Base-by-base conservation (phyloP, 768 basidiomycete species). In the Kwoniella dejecticola region DNA sequence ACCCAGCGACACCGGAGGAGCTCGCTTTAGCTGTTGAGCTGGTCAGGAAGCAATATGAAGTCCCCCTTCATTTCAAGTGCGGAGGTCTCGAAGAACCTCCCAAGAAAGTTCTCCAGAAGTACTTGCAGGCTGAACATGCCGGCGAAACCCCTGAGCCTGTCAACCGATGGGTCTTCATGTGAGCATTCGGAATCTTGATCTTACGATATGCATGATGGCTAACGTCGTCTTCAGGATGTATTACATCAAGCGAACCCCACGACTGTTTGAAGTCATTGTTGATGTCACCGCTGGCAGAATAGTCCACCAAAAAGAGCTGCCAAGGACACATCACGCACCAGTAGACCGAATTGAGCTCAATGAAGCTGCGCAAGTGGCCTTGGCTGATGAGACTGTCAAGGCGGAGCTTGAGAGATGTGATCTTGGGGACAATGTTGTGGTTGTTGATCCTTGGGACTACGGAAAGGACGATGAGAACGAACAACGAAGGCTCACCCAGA, bases 291-390 rank as follows among this genome's bases (percentile, higher is more conserved):
- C 13, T 17, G 24, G 29, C 21, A 48, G 31, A 19, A 42, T 44
- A 23, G 36, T 11, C 12, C 52, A 50, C 49, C 33, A 40, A 31
- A 60, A 50, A 38, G 33, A 48, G 27, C 44, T 31, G 13, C 38
- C 36, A 23, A 13, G 38, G 52, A 48, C 58, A 1, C 49, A 52
- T 19, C 56, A 64, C 44, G 62, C 48, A 19, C 62, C 60, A 13
- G 23, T 52, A 21, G 64, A 66, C 29, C 41, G 56, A 30, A 50
- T 56, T 27, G 66, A 68, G 62, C 64, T 68, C 46, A 52, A 60
- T 26, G 47, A 27, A 15, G 66, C 62, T 12, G 58, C 48, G 17
- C 48, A 60, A 44, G 58, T 52, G 10, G 48, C 48, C 19, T 36
- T 60, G 13, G 48, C 48, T 5, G 58, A 60, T 26, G n/a, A 23